Percentiles rank a stretch among this genome's conserved stretches.
These are phyloP conservation scores for Pseudocercospora fuligena DNA, from an alignment of 2,329 filamentous ascomycete genomes.

Conservation along the genomic window DNA sequence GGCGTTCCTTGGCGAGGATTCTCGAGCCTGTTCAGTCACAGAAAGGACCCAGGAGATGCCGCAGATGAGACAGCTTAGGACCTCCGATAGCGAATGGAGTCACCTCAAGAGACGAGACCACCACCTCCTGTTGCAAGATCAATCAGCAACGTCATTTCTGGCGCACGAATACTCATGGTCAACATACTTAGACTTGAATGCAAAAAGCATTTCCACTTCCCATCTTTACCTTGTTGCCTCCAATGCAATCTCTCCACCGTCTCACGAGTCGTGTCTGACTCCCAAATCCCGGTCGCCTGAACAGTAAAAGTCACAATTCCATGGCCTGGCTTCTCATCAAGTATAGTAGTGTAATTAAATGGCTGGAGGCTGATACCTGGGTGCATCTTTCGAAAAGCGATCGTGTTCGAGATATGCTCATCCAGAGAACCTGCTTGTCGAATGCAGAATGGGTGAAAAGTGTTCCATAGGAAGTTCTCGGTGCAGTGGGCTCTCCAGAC, in stretches of 20 bases:
- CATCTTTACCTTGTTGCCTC: not conserved
- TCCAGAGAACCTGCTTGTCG: not conserved
- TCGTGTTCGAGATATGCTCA: not conserved
- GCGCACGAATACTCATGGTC: not conserved
- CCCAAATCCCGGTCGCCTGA: not conserved
- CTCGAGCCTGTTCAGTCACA: not conserved
- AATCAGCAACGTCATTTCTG: too few species aligned
- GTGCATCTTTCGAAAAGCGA: not conserved
- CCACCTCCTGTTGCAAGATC: too few species aligned
- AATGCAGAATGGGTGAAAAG: not conserved
- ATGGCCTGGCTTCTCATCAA: not conserved
- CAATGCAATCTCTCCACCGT: not conserved
- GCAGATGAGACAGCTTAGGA: not conserved
- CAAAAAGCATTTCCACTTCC: not conserved
- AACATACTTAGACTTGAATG: not conserved
- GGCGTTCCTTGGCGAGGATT: not conserved
- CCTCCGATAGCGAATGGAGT: too few species aligned
- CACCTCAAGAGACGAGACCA: too few species aligned
- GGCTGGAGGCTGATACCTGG: not conserved
- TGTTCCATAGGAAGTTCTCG: not conserved
- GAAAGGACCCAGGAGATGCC: not conserved
- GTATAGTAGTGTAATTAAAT: not conserved
- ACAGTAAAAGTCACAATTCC: not conserved
- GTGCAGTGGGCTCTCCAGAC: slow-evolving; percentile 1
- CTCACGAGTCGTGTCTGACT: not conserved